Evolutionary conservation across 2,329 filamentous ascomycete species (phyloP).

Genomic region (Truncatella angustata): DNA sequence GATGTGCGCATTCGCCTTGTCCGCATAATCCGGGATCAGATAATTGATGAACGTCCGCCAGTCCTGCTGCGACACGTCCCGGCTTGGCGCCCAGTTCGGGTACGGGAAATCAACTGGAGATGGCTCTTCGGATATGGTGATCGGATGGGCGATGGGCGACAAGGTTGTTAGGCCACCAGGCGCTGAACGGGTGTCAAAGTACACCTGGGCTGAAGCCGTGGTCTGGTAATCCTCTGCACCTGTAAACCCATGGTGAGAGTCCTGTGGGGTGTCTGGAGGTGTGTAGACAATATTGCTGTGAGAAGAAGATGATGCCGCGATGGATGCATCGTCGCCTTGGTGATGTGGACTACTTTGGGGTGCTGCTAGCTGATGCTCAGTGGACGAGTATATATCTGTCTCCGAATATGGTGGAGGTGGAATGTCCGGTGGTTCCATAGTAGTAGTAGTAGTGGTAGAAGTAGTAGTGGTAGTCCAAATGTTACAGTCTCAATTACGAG

Average conservation of each 20-base stretch:
- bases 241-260: conserved; percentile 26
- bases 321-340: conserved; percentile 34
- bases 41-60: conserved; percentile 61
- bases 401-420: conserved; percentile 58
- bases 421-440: conserved; percentile 31
- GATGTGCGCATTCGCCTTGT: conserved; percentile 42
- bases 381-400: conserved; percentile 50
- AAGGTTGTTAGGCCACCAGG: conserved; percentile 12
- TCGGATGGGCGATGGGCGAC: conserved; percentile 27
- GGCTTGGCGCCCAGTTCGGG: conserved; percentile 32
- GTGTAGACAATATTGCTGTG: conserved; percentile 48
- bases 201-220: conserved; percentile 36
- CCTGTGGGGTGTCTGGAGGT: conserved; percentile 47
- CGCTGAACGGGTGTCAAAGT: conserved; percentile 45
- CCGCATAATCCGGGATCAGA: conserved; percentile 48
- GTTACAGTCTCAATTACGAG: too few species aligned
- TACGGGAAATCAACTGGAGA: conserved; percentile 44
- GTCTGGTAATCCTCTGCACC: conserved; percentile 26
- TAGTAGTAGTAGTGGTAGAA: too few species aligned
- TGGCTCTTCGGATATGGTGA: conserved; percentile 34
- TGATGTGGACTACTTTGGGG: conserved; percentile 23
- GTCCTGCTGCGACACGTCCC: conserved; percentile 50
- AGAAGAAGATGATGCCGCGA: conserved; percentile 39
- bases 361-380: conserved; percentile 22
- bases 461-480: too few species aligned